Conservation (phyloP, 2,329 filamentous ascomycete genomes). For the Aaosphaeria pasadenensis region DNA sequence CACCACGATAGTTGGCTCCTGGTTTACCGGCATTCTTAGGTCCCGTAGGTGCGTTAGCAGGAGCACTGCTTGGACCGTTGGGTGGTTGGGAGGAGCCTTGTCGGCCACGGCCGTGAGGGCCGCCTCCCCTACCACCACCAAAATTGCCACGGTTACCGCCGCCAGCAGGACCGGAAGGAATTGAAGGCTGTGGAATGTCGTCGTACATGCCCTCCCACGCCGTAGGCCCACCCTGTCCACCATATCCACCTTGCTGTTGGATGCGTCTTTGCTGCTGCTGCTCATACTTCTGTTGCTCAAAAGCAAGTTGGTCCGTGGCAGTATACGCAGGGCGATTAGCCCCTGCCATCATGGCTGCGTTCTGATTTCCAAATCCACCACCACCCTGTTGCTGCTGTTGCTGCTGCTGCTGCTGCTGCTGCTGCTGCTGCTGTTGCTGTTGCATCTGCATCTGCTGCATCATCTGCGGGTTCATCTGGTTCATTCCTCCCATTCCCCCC, state of each 20-base stretch:
- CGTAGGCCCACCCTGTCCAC: conserved; percentile 64
- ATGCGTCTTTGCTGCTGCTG: conserved; percentile 61
- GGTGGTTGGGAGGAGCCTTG: conserved; percentile 41
- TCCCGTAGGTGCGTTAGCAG: conserved; percentile 85
- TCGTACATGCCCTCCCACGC: conserved; percentile 99
- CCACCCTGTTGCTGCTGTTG: conserved; percentile 62
- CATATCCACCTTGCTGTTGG: conserved; percentile 43
- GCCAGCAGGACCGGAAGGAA: conserved; percentile 51
- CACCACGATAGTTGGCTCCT: conserved; percentile 89
- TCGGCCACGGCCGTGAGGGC: conserved; percentile 39
- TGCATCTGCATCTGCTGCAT: conserved; percentile 61
- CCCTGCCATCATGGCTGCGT: conserved; percentile 23
- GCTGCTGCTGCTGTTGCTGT: conserved; percentile 69
- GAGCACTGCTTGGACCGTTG: conserved; percentile 44
- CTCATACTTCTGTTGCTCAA: conserved; percentile 77
- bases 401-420: conserved; percentile 35
- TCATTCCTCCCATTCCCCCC: conserved; percentile 21
- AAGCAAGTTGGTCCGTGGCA: conserved; percentile 69
- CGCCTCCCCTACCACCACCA: conserved; percentile 42
- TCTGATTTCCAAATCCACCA: conserved; percentile 54
- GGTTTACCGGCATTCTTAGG: conserved; percentile 93
- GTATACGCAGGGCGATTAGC: conserved; percentile 54
- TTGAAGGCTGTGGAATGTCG: conserved; percentile 81
- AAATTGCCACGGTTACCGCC: conserved; percentile 25
- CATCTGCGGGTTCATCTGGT: conserved; percentile 65